These are phyloP conservation scores for Clarireedia paspali DNA, from an alignment of 2,329 filamentous ascomycete genomes.

Conservation along the genomic window DNA sequence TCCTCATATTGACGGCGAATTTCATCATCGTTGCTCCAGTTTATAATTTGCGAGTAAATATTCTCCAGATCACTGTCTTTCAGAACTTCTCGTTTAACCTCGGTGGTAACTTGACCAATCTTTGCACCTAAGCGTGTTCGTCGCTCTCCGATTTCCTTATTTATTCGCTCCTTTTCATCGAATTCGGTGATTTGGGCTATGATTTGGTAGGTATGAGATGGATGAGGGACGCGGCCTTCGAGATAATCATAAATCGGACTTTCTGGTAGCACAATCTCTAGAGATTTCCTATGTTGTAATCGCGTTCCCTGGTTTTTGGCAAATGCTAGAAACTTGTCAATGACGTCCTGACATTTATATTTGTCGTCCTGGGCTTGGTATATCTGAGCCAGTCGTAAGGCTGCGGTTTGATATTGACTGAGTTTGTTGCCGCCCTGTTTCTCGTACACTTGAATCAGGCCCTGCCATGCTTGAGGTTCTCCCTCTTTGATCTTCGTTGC, in stretches of 20 bases:
- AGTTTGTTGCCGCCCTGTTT: constrained; percentile 63
- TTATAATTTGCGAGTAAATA: constrained; percentile 74
- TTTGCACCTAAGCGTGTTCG: constrained; percentile 80
- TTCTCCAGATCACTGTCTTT: constrained; percentile 67
- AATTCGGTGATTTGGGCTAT: constrained; percentile 78
- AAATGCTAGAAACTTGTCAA: constrained; percentile 74
- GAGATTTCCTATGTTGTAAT: constrained; percentile 65
- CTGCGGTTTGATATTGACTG: constrained; percentile 65
- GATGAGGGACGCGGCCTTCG: constrained; percentile 75
- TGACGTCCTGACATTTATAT: constrained; percentile 55
- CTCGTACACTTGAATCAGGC: constrained; percentile 79
- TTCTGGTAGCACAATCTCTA: constrained; percentile 69
- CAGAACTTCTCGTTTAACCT: constrained; percentile 83
- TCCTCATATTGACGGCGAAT: constrained; percentile 80
- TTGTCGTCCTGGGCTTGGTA: constrained; percentile 59
- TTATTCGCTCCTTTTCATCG: constrained; percentile 84
- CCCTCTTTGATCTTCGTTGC: constrained; percentile 65
- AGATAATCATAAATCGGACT: constrained; percentile 75
- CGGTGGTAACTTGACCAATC: constrained; percentile 71
- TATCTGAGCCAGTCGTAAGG: constrained; percentile 65
- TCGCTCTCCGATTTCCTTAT: constrained; percentile 81
- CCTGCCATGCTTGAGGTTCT: constrained; percentile 86
- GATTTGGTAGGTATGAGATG: constrained; percentile 70
- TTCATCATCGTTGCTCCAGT: constrained; percentile 87
- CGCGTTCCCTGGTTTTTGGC: constrained; percentile 65